Percentiles rank a stretch among this genome's conserved stretches.
Evolutionary conservation across 208 protist species (phyloP).

Genomic region (Acanthamoeba quina): DNA sequence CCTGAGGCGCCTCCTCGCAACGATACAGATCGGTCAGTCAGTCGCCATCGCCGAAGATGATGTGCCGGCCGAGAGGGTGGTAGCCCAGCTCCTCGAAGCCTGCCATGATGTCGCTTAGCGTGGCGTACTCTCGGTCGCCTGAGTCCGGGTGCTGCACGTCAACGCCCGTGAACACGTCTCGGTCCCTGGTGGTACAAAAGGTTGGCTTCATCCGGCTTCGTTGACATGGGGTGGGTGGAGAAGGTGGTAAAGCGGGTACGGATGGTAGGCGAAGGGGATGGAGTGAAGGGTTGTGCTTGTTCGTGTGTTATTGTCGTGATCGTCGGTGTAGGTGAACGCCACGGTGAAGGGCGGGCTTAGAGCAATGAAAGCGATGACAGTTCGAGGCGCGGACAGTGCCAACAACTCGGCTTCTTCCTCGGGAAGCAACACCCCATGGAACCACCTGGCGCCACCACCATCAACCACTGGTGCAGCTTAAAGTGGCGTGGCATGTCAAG

Average conservation of each 20-base stretch:
- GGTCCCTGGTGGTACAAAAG: background rate
- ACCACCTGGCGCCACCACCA: background rate
- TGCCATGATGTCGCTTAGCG: background rate
- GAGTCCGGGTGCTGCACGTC: conserved; percentile 10
- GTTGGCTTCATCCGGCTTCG: background rate
- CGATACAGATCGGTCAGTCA: background rate
- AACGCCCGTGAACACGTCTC: background rate
- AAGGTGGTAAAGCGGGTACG: background rate
- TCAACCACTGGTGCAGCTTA: too few relatives aligned
- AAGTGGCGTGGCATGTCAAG: too few relatives aligned
- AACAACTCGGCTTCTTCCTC: background rate
- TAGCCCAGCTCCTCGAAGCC: background rate
- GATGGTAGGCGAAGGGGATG: conserved; percentile 2
- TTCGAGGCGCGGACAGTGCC: background rate
- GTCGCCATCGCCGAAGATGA: conserved; percentile 5
- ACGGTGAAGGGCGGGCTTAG: background rate
- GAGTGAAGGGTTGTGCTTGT: background rate
- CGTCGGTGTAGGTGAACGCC: conserved; percentile 10
- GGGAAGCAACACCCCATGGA: conserved; percentile 1
- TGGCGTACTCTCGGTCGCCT: background rate
- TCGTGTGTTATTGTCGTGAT: background rate
- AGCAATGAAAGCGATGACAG: background rate
- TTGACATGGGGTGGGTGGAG: background rate
- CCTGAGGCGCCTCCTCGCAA: too few relatives aligned
- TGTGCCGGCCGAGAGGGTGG: background rate